A percentile compares a stretch with the other conserved stretches of the same genome.
Evolutionary conservation across 2,329 filamentous ascomycete species (phyloP).

Genomic region (Blumeriella jaapii): DNA sequence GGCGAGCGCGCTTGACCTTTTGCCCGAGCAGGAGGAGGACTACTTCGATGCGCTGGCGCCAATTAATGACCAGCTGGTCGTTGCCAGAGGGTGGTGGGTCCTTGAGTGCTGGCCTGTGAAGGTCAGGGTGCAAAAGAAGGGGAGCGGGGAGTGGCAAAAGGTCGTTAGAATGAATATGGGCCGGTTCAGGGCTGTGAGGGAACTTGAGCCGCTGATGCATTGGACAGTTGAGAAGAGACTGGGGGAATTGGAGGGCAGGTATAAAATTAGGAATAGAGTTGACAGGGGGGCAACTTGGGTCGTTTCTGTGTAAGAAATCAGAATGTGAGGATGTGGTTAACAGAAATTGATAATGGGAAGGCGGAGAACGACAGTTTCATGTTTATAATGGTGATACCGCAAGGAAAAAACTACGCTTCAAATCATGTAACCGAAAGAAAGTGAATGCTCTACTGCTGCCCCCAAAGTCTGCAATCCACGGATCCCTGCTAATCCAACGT

Average conservation of each 20-base stretch:
- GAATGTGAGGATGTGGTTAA: too few relatives aligned
- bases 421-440: too few relatives aligned
- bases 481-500: too few relatives aligned
- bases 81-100: constrained; percentile 33
- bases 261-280: constrained; percentile 26
- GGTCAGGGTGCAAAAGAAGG: constrained; percentile 26
- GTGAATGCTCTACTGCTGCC: too few relatives aligned
- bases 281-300: constrained; percentile 28
- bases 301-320: constrained; percentile 5
- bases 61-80: constrained; percentile 31
- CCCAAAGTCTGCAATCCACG: too few relatives aligned
- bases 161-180: constrained; percentile 30
- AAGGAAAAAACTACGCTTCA: too few relatives aligned
- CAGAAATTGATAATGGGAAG: too few relatives aligned
- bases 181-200: constrained; percentile 28
- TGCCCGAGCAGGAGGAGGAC: constrained; percentile 33
- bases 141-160: constrained; percentile 29
- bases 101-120: constrained; percentile 34
- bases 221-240: constrained; percentile 33
- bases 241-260: constrained; percentile 24
- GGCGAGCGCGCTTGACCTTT: constrained; percentile 11
- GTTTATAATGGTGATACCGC: too few relatives aligned
- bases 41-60: constrained; percentile 32
- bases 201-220: constrained; percentile 31
- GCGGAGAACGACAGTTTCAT: too few relatives aligned